Evolutionary conservation across 768 basidiomycete species (phyloP).

Genomic region (Tylopilus plumbeoviolaceoides): DNA sequence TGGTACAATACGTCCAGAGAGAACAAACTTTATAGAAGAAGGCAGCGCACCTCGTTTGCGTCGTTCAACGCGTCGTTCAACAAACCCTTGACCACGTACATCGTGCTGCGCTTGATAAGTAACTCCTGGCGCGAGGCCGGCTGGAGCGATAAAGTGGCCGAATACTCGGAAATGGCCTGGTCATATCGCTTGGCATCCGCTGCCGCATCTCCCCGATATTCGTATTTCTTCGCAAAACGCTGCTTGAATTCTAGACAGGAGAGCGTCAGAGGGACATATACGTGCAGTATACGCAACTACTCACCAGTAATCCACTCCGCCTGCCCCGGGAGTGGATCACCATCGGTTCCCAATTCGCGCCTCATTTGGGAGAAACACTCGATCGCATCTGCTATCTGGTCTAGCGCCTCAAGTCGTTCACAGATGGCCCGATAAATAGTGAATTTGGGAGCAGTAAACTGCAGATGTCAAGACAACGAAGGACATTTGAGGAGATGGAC

Average conservation of each 20-base stretch:
- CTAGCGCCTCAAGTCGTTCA: background rate
- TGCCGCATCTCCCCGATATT: background rate
- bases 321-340: background rate
- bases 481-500: background rate
- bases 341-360: background rate
- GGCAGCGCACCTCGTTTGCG: conserved; percentile 2
- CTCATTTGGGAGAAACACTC: conserved; percentile 1
- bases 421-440: conserved; percentile 3
- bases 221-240: background rate
- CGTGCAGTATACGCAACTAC: background rate
- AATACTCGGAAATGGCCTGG: conserved; percentile 8
- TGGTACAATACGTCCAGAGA: background rate
- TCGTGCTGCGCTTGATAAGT: conserved; percentile 8
- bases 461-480: background rate
- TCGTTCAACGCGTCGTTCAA: conserved; percentile 1
- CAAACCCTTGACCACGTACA: background rate
- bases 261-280: background rate
- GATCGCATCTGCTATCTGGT: background rate
- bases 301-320: conserved; percentile 1
- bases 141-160: background rate
- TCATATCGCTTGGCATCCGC: background rate
- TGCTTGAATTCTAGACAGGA: background rate
- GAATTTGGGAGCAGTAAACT: background rate
- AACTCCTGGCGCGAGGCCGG: background rate
- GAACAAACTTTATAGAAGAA: background rate